Evolutionary conservation across 163 green algal genomes (phyloP).

Genomic region (Volvox carteri): DNA sequence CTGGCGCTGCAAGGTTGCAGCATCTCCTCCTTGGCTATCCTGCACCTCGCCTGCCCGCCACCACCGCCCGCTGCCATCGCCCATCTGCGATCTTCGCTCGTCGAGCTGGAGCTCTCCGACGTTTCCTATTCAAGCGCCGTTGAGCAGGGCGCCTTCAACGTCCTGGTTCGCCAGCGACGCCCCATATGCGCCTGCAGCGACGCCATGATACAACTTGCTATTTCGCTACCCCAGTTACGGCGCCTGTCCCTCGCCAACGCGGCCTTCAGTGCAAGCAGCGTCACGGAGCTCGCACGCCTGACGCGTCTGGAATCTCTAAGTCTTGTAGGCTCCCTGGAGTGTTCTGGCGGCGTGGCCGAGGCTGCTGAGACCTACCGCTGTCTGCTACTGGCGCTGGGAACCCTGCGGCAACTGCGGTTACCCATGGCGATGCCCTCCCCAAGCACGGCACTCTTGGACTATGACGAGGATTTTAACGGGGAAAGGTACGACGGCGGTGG

Average conservation of each 20-base stretch:
- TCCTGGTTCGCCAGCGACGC: neutral
- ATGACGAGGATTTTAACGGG: neutral
- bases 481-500: neutral
- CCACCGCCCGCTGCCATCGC: neutral
- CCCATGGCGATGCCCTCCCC: slow-evolving; percentile 1
- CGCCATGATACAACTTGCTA: slow-evolving; percentile 3
- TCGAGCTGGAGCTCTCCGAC: slow-evolving; percentile 27
- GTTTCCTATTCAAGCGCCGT: neutral
- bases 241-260: neutral
- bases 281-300: neutral
- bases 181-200: neutral
- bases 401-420: slow-evolving; percentile 37
- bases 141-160: slow-evolving; percentile 21
- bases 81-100: neutral
- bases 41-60: neutral
- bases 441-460: neutral
- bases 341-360: neutral
- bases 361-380: neutral
- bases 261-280: neutral
- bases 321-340: slow-evolving; percentile 12
- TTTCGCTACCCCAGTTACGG: slow-evolving; percentile 5
- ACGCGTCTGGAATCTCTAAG: slow-evolving; percentile 38
- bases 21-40: slow-evolving; percentile 7
- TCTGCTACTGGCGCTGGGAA: neutral
- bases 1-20: neutral